Evolutionary conservation across 139 green algal genomes (phyloP), one percentile per base, ranked within the genome.

Genomic region (Volvox africanus): DNA sequence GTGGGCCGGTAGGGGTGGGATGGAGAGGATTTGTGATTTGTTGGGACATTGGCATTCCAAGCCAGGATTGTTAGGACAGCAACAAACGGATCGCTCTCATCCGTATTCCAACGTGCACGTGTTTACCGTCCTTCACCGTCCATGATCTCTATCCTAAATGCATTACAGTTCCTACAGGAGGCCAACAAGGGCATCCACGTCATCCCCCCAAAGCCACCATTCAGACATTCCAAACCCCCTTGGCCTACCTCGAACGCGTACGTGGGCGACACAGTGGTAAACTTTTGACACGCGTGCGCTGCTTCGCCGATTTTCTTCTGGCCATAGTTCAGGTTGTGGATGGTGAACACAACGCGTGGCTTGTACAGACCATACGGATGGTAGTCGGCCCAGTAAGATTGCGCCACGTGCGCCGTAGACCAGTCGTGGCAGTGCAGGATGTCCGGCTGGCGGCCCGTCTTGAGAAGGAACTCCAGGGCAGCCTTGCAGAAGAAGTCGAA

Each of bases 361-460:
- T 98, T 98, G 92, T 92, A 95, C 75, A 99, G 94, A 50, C 98
- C 97, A 80, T 97, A 97, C 30, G 96, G 75, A 73, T 99, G 94
- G 95, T 99, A 99, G 76, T 98, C 93, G 20, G 78, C 30, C 92
- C 94, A 89, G 92, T 91, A 94, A 68, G 87, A 95, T 90, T 95
- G 92, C 94, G 94, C 95, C 19, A 97, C 94, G n/a, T 96, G 94
- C 17, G 98, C 98, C 21, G 97, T 98, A 89, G 96, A 94, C 97
- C 97, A 99, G 95, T 99, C 98, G 95, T 99, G 98, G 94, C 95
- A 98, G 95, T 99, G 98, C 79, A 99, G 93, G 90, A 99, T 98
- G 96, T 99, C 97, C 14, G 97, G 92, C 77, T 96, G 88, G 36
- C 94, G 85, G 37, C 86, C 85, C 0, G 93, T 94, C 77, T 95